phyloP scores from a whole-genome alignment of 106 monocot genomes.

The Allium sativum region DNA sequence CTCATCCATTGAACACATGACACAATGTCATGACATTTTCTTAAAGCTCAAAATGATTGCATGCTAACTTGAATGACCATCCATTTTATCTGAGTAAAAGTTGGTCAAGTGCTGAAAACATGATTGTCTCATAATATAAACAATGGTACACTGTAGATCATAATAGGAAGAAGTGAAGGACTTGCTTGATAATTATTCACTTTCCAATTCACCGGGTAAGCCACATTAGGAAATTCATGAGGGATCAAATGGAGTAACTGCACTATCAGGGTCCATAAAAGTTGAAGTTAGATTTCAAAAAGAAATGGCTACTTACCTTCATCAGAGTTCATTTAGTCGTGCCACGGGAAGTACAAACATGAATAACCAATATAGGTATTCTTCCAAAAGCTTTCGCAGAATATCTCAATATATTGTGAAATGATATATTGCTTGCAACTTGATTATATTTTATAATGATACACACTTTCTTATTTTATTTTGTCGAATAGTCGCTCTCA shows the following conservation, averaged over 20 bases:
- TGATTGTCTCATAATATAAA: too few species aligned
- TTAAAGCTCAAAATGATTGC: too few species aligned
- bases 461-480: not conserved
- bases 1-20: too few species aligned
- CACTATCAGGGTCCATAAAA: constrained; percentile 88
- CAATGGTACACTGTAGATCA: constrained; percentile 37
- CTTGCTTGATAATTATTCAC: constrained; percentile 75
- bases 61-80: too few species aligned
- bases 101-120: too few species aligned
- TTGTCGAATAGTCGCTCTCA: constrained; percentile 83
- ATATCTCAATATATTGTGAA: not conserved
- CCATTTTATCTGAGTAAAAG: too few species aligned
- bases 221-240: constrained; percentile 89
- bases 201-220: constrained; percentile 61
- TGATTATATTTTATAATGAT: constrained; percentile 4
- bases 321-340: constrained; percentile 76
- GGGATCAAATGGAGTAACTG: constrained; percentile 91
- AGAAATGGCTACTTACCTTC: constrained; percentile 84
- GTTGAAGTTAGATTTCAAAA: constrained; percentile 67
- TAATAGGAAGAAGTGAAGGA: constrained; percentile 99
- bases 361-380: constrained; percentile 96
- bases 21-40: too few species aligned
- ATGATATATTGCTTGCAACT: not conserved
- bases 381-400: too few species aligned
- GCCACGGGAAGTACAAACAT: constrained; percentile 99